These are phyloP conservation scores for Periconia macrospinosa DNA, from an alignment of 2,329 filamentous ascomycete species.

Conservation along the genomic window DNA sequence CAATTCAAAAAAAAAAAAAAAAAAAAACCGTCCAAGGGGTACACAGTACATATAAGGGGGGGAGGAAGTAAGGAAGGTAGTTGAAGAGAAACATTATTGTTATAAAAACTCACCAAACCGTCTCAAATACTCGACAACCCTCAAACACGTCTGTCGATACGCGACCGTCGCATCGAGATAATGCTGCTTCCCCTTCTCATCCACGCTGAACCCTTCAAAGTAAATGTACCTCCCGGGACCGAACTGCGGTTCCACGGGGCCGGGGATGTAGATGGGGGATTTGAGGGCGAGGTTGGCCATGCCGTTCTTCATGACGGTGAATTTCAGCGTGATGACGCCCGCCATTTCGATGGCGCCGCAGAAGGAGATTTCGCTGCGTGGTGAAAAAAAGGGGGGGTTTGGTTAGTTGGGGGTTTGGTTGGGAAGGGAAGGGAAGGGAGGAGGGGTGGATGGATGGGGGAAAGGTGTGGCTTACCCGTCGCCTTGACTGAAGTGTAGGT, in stretches of 20 bases:
- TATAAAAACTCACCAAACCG: conserved; percentile 66
- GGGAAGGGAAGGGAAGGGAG: neutral
- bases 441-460: too few relatives aligned
- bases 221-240: conserved; percentile 79
- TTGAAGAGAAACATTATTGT: too few relatives aligned
- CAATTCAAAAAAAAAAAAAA: neutral
- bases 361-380: conserved; percentile 72
- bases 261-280: conserved; percentile 81
- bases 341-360: conserved; percentile 86
- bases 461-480: neutral
- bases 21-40: neutral
- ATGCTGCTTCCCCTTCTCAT: conserved; percentile 85
- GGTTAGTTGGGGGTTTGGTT: neutral
- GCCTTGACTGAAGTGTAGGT: conserved; percentile 3
- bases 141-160: conserved; percentile 78
- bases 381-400: too few relatives aligned
- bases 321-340: conserved; percentile 86
- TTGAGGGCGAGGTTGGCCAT: conserved; percentile 75
- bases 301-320: conserved; percentile 82
- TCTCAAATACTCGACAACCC: conserved; percentile 77
- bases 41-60: too few relatives aligned
- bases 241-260: conserved; percentile 86
- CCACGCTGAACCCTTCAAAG: conserved; percentile 89
- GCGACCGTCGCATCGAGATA: conserved; percentile 85
- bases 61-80: neutral